These are phyloP conservation scores for Mrakia hoshinonis DNA, from an alignment of 768 basidiomycete species.

Conservation along the genomic window DNA sequence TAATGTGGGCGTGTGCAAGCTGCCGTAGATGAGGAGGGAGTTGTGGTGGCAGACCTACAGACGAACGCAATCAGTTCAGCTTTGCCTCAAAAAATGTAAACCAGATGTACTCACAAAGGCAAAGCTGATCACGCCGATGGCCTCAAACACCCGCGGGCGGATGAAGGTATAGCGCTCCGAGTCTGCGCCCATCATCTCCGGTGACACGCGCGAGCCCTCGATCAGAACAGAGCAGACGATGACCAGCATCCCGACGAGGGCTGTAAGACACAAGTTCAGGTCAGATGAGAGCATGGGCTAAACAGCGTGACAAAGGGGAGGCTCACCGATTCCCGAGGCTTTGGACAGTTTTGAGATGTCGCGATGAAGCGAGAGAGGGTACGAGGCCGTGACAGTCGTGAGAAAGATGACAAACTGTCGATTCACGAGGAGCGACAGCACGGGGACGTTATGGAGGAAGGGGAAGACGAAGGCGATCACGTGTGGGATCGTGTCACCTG, in stretches of 20 bases:
- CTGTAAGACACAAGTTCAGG: conserved; percentile 40
- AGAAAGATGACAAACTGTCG: conserved; percentile 82
- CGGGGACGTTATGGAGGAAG: conserved; percentile 52
- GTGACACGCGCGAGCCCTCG: conserved; percentile 38
- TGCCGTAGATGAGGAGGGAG: conserved; percentile 90
- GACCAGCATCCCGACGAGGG: conserved; percentile 60
- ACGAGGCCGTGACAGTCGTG: conserved; percentile 80
- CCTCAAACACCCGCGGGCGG: conserved; percentile 75
- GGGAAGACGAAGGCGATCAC: conserved; percentile 85
- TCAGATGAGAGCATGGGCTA: background rate
- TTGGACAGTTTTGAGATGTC: conserved; percentile 95
- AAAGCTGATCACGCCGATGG: conserved; percentile 79
- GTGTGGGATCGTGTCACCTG: conserved; percentile 90
- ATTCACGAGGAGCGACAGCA: conserved; percentile 69
- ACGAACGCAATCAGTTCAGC: background rate
- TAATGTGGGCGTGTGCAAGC: conserved; percentile 80
- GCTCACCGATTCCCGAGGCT: conserved; percentile 78
- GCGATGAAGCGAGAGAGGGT: conserved; percentile 87
- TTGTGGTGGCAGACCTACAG: conserved; percentile 72
- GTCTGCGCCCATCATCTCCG: conserved; percentile 68
- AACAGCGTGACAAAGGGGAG: background rate
- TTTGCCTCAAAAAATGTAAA: background rate
- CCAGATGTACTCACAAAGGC: conserved; percentile 33
- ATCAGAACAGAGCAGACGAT: conserved; percentile 54
- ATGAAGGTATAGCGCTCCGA: conserved; percentile 65